Conservation (phyloP, 2,329 filamentous ascomycete species). For the Colletotrichum spinosum region DNA sequence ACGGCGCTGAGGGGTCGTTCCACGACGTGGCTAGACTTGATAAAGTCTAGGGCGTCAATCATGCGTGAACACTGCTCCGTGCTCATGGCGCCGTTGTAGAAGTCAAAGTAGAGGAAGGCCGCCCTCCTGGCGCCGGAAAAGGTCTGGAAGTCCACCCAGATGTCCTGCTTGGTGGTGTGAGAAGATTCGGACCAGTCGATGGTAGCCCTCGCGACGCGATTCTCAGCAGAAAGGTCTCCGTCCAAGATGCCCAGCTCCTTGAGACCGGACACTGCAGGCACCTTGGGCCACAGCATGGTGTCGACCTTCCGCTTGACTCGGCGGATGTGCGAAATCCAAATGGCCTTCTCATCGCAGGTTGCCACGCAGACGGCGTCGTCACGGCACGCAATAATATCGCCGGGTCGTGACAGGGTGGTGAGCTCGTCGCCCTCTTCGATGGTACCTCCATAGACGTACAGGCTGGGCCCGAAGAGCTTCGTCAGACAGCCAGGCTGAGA, state of each 20-base stretch:
- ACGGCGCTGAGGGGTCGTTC: constrained; percentile 48
- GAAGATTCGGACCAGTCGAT: constrained; percentile 45
- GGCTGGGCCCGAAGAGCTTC: constrained; percentile 47
- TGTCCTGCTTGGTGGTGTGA: constrained; percentile 51
- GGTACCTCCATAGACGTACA: constrained; percentile 55
- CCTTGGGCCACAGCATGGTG: constrained; percentile 54
- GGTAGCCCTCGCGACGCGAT: constrained; percentile 29
- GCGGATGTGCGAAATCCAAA: constrained; percentile 56
- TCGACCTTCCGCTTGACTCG: constrained; percentile 51
- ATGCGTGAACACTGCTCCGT: constrained; percentile 51
- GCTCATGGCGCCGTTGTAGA: constrained; percentile 58
- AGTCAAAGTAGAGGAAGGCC: constrained; percentile 55
- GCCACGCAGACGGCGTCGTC: constrained; percentile 51
- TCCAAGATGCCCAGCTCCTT: constrained; percentile 47
- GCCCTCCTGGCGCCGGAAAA: constrained; percentile 42
- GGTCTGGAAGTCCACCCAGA: constrained; percentile 51
- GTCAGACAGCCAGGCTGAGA: constrained; percentile 56
- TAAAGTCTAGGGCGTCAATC: constrained; percentile 49
- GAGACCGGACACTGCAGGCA: constrained; percentile 50
- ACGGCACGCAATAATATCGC: constrained; percentile 49
- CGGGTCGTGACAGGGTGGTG: constrained; percentile 34
- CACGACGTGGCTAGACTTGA: constrained; percentile 45
- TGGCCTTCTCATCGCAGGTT: constrained; percentile 51
- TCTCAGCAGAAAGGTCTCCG: constrained; percentile 34
- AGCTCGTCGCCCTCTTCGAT: constrained; percentile 47